Evolutionary conservation across 75 land plant species (phyloP).

Genomic region (Pinus taeda): DNA sequence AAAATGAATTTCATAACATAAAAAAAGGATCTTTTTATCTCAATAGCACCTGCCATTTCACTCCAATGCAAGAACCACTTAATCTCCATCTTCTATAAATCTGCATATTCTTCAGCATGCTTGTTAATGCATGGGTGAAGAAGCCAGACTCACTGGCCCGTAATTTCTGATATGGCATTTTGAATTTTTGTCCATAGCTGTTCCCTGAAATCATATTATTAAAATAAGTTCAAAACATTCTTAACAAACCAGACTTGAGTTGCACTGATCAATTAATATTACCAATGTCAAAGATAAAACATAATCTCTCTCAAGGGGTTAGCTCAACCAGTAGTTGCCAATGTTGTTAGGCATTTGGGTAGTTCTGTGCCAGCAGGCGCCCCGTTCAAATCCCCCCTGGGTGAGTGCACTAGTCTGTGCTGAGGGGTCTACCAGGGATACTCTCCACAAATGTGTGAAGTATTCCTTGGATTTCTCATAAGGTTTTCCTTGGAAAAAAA

Average conservation of each 20-base stretch:
- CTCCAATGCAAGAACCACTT: not conserved
- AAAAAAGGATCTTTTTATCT: too few relatives aligned
- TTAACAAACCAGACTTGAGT: not conserved
- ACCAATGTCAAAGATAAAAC: not conserved
- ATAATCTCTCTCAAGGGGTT: not conserved
- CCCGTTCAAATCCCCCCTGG: not conserved
- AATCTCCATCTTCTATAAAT: not conserved
- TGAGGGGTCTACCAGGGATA: not conserved
- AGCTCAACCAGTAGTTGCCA: not conserved
- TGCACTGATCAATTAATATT: not conserved
- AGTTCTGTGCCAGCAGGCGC: not conserved
- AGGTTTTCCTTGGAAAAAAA: not conserved
- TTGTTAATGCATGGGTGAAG: not conserved
- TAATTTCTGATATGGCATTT: slow-evolving; percentile 50
- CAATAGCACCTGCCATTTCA: too few relatives aligned
- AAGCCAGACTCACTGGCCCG: slow-evolving; percentile 39
- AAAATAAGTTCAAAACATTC: not conserved
- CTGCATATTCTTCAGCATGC: not conserved
- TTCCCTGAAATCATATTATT: slow-evolving; percentile 48
- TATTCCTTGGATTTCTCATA: not conserved
- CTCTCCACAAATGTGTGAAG: not conserved
- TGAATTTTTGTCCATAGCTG: slow-evolving; percentile 63
- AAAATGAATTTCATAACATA: too few relatives aligned
- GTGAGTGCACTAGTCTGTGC: not conserved
- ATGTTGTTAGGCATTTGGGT: not conserved